Percentiles rank a stretch among this genome's conserved stretches.
Conservation (phyloP, 306 rosid species). For the Psophocarpus tetragonolobus region DNA sequence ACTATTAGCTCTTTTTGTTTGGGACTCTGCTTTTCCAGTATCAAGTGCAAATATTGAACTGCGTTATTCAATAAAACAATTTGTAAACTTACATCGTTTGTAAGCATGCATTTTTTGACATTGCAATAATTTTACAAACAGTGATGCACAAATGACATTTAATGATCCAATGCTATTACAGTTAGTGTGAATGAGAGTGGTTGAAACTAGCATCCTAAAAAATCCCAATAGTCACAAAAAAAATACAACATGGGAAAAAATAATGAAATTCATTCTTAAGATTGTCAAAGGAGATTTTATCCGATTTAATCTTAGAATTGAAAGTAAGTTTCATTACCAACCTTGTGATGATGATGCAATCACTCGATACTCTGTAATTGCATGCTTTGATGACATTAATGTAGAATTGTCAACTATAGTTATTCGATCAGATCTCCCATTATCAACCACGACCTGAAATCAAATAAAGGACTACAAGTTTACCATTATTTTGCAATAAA, state of each 20-base stretch:
- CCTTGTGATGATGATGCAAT: constrained; percentile 69
- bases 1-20: constrained; percentile 1
- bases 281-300: not conserved
- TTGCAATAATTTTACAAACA: not conserved
- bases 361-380: constrained; percentile 75
- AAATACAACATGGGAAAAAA: not conserved
- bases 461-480: constrained; percentile 23
- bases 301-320: constrained; percentile 23
- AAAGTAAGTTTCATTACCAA: constrained; percentile 41
- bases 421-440: constrained; percentile 80
- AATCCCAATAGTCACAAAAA: constrained; percentile 24
- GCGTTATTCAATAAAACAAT: constrained; percentile 16
- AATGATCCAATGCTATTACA: not conserved
- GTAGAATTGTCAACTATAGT: constrained; percentile 50
- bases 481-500: not conserved
- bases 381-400: constrained; percentile 64
- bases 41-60: constrained; percentile 24
- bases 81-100: not conserved
- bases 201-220: not conserved
- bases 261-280: not conserved
- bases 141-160: constrained; percentile 9
- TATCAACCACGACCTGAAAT: constrained; percentile 79
- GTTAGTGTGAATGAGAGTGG: not conserved
- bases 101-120: constrained; percentile 22
- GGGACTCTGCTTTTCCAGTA: not conserved